phyloP scores from a whole-genome alignment of 2,329 filamentous ascomycete species.

The Aspergillus calidoustus region DNA sequence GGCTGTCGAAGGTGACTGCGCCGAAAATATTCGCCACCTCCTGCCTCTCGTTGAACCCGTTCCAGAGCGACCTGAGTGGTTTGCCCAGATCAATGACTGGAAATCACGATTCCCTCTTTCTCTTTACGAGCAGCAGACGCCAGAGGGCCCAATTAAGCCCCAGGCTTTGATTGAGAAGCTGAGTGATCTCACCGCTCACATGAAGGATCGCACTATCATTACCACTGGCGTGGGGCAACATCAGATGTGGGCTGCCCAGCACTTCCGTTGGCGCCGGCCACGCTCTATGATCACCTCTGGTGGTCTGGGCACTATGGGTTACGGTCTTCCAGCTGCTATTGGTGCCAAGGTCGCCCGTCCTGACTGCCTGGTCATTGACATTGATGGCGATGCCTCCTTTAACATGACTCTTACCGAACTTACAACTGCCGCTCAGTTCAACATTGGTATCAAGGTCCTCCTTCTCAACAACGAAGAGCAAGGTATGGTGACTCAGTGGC shows the following conservation, averaged over 20 bases:
- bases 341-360: conserved; percentile 86
- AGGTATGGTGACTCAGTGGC: conserved; percentile 99
- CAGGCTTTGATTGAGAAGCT: conserved; percentile 91
- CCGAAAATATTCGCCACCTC: conserved; percentile 74
- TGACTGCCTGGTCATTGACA: conserved; percentile 87
- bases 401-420: conserved; percentile 98
- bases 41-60: conserved; percentile 71
- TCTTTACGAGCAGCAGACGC: conserved; percentile 77
- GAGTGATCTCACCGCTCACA: conserved; percentile 77
- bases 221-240: conserved; percentile 95
- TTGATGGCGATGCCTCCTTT: conserved; percentile 98
- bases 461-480: conserved; percentile 97
- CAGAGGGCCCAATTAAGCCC: conserved; percentile 85
- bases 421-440: conserved; percentile 89
- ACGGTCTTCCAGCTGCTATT: conserved; percentile 89
- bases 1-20: conserved; percentile 91
- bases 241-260: conserved; percentile 98
- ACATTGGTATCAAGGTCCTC: conserved; percentile 94
- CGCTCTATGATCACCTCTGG: conserved; percentile 96
- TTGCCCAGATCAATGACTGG: conserved; percentile 85
- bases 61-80: conserved; percentile 80
- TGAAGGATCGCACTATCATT: conserved; percentile 85
- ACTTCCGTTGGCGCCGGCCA: conserved; percentile 91
- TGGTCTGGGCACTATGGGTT: conserved; percentile 95
- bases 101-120: conserved; percentile 87